phyloP scores from a whole-genome alignment of 805 yeast genomes.

The Wickerhamiella spandovensis region DNA sequence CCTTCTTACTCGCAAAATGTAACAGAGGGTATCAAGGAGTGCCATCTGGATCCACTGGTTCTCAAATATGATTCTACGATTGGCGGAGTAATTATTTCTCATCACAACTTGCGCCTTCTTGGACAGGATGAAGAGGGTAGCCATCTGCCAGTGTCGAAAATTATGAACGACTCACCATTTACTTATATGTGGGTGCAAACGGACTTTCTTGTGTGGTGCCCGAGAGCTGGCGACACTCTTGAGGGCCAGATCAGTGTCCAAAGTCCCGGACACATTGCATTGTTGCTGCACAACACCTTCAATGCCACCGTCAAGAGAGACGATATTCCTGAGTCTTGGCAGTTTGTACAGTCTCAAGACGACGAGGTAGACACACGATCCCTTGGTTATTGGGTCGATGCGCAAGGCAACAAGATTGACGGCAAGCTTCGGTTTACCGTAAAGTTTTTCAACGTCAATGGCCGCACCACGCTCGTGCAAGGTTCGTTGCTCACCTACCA shows the following conservation, averaged over 20 bases:
- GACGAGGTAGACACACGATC: conserved; percentile 32
- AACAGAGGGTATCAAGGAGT: conserved; percentile 64
- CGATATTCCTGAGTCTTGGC: conserved; percentile 79
- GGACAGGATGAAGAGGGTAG: conserved; percentile 32
- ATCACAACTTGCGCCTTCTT: conserved; percentile 46
- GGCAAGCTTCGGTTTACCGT: conserved; percentile 72
- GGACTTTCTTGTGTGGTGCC: conserved; percentile 79
- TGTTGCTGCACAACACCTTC: conserved; percentile 82
- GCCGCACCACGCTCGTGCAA: conserved; percentile 71
- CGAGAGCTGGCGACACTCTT: conserved; percentile 70
- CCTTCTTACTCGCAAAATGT: conserved; percentile 65
- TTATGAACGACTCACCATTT: conserved; percentile 74
- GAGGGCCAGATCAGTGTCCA: conserved; percentile 88
- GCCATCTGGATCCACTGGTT: conserved; percentile 79
- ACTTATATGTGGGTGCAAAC: conserved; percentile 77
- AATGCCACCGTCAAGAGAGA: conserved; percentile 82
- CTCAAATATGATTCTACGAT: conserved; percentile 67
- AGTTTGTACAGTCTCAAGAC: conserved; percentile 63
- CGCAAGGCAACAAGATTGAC: conserved; percentile 55
- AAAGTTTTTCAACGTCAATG: conserved; percentile 45
- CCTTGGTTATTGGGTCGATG: conserved; percentile 82
- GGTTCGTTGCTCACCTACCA: conserved; percentile 40
- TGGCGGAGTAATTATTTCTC: conserved; percentile 75
- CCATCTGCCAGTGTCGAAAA: conserved; percentile 41
- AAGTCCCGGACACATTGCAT: conserved; percentile 88